A percentile compares a stretch with the other conserved stretches of the same genome.
Evolutionary conservation across 441 rosid species (phyloP).

Genomic region (Daphne laureola): DNA sequence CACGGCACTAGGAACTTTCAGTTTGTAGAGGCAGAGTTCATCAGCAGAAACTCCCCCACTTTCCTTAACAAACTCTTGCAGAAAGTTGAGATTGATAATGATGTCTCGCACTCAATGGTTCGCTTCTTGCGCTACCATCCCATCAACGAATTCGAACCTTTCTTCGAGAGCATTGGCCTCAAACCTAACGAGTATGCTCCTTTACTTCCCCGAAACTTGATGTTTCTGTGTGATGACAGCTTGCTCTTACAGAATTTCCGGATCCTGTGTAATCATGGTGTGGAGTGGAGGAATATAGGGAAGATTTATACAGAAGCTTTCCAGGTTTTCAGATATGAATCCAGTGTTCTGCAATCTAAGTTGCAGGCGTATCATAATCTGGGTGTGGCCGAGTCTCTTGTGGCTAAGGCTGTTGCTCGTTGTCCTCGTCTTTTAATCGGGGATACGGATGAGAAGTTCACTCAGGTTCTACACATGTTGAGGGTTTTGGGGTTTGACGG

Average conservation of each 20-base stretch:
- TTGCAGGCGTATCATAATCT: conserved; percentile 45
- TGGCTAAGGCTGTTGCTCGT: conserved; percentile 37
- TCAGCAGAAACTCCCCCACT: conserved; percentile 56
- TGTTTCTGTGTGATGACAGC: conserved; percentile 62
- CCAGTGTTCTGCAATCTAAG: conserved; percentile 49
- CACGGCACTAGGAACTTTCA: conserved; percentile 53
- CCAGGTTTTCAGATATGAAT: conserved; percentile 41
- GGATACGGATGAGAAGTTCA: conserved; percentile 30
- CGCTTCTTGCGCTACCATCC: conserved; percentile 59
- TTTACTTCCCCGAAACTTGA: conserved; percentile 42
- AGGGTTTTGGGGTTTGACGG: conserved; percentile 35
- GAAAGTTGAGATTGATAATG: conserved; percentile 24
- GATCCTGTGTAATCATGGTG: conserved; percentile 55
- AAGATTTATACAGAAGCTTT: conserved; percentile 49
- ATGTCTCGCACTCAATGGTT: conserved; percentile 27
- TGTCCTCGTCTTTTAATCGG: conserved; percentile 55
- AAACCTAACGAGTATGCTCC: conserved; percentile 40
- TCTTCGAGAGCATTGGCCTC: conserved; percentile 76
- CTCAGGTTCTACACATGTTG: conserved; percentile 36
- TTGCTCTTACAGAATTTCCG: conserved; percentile 55
- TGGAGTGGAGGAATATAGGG: conserved; percentile 50
- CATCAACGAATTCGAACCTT: conserved; percentile 83
- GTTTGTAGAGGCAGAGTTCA: conserved; percentile 49
- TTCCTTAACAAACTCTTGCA: conserved; percentile 42
- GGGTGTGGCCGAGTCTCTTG: conserved; percentile 43